phyloP scores from a whole-genome alignment of 2,329 filamentous ascomycete genomes.

The Aschersonia sp. region DNA sequence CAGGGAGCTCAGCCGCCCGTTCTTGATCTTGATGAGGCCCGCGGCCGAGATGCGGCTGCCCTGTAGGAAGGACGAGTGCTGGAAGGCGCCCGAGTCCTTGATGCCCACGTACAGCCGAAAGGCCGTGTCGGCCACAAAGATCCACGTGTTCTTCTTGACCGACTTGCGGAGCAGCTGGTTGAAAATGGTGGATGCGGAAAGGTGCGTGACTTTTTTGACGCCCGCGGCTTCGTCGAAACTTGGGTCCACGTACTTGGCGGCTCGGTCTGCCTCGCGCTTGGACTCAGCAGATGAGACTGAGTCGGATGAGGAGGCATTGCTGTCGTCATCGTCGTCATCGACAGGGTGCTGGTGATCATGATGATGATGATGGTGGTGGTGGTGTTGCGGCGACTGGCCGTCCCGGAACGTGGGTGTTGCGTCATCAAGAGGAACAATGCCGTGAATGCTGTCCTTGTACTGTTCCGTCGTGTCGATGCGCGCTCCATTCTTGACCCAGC shows the following conservation, averaged over 20 bases:
- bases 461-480: slow-evolving; percentile 62
- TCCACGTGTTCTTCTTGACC: slow-evolving; percentile 81
- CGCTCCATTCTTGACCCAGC: slow-evolving; percentile 73
- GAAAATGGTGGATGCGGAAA: slow-evolving; percentile 58
- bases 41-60: slow-evolving; percentile 71
- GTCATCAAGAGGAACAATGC: slow-evolving; percentile 50
- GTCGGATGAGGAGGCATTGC: slow-evolving; percentile 10
- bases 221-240: slow-evolving; percentile 47
- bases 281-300: slow-evolving; percentile 26
- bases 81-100: slow-evolving; percentile 77
- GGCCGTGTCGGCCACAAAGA: slow-evolving; percentile 77
- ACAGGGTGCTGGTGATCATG: not conserved
- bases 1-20: slow-evolving; percentile 61
- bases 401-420: slow-evolving; percentile 37
- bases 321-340: not conserved
- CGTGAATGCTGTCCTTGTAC: slow-evolving; percentile 68
- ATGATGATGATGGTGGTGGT: not conserved
- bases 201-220: slow-evolving; percentile 37
- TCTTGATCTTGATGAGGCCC: slow-evolving; percentile 71
- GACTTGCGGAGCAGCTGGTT: slow-evolving; percentile 67
- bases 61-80: slow-evolving; percentile 80
- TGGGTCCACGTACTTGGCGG: slow-evolving; percentile 50
- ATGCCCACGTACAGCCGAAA: slow-evolving; percentile 82
- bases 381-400: slow-evolving; percentile 4
- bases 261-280: slow-evolving; percentile 43